Conservation (phyloP, 768 basidiomycete genomes). For the Trametes sanguinea region DNA sequence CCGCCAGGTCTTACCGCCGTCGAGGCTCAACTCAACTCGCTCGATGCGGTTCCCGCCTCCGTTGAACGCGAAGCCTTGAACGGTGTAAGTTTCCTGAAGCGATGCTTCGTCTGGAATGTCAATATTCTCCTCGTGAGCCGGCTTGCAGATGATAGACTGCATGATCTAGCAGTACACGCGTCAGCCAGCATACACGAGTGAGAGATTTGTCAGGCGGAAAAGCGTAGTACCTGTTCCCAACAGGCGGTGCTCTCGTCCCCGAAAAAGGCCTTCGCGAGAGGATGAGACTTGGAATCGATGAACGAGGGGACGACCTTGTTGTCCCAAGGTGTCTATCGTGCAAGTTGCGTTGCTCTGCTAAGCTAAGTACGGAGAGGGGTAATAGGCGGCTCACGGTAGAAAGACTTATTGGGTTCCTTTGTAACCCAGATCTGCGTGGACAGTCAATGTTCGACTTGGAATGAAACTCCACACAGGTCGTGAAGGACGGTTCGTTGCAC, state of each 20-base stretch:
- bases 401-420: slow-evolving; percentile 24
- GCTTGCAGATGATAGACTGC: slow-evolving; percentile 26
- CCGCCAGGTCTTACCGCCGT: slow-evolving; percentile 27
- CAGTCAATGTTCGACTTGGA: background rate
- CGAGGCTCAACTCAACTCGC: slow-evolving; percentile 26
- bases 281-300: slow-evolving; percentile 25
- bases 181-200: background rate
- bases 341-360: too few relatives aligned
- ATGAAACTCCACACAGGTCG: too few relatives aligned
- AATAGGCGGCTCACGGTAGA: slow-evolving; percentile 21
- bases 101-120: slow-evolving; percentile 1
- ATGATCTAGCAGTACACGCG: background rate
- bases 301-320: slow-evolving; percentile 23
- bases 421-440: slow-evolving; percentile 19
- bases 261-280: slow-evolving; percentile 21
- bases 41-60: slow-evolving; percentile 19
- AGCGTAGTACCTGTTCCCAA: slow-evolving; percentile 18
- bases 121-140: slow-evolving; percentile 22
- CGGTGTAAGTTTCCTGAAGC: slow-evolving; percentile 9
- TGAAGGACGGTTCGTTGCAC: background rate
- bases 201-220: too few relatives aligned
- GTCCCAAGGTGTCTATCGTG: slow-evolving; percentile 25
- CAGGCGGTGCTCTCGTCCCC: slow-evolving; percentile 26
- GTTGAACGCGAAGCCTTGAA: slow-evolving; percentile 27
- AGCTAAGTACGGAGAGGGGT: background rate